These are phyloP conservation scores for Ammopiptanthus mongolicus DNA, from an alignment of 306 rosid genomes.

Conservation along the genomic window DNA sequence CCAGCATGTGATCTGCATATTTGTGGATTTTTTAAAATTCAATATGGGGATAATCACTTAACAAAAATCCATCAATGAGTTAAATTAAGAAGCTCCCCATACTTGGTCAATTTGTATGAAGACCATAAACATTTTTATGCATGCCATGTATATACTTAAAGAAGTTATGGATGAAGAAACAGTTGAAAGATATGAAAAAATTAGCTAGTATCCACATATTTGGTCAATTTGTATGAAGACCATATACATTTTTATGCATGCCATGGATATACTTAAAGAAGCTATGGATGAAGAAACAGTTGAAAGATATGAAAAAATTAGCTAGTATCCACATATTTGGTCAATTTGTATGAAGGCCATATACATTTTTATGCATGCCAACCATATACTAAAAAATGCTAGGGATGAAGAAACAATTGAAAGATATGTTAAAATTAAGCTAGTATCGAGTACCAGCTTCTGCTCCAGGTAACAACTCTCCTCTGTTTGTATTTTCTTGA, in stretches of 20 bases:
- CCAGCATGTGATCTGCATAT: background rate
- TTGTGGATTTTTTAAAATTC: background rate
- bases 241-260: background rate
- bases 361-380: background rate
- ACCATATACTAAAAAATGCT: background rate
- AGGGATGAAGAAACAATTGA: background rate
- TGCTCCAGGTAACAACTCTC: slow-evolving; percentile 43
- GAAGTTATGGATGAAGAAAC: background rate
- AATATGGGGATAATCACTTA: background rate
- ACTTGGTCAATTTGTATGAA: background rate
- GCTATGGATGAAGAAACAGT: background rate
- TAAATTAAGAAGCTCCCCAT: background rate
- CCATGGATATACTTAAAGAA: background rate
- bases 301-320: background rate
- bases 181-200: background rate
- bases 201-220: background rate
- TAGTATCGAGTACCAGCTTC: slow-evolving; percentile 47
- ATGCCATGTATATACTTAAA: background rate
- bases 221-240: background rate
- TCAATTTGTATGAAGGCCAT: background rate
- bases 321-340: background rate
- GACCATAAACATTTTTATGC: background rate
- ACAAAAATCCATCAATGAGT: background rate
- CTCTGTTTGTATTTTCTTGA: slow-evolving; percentile 29
- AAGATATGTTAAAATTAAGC: background rate